Evolutionary conservation across 306 rosid genomes (phyloP).

Genomic region (Medicago arabica): DNA sequence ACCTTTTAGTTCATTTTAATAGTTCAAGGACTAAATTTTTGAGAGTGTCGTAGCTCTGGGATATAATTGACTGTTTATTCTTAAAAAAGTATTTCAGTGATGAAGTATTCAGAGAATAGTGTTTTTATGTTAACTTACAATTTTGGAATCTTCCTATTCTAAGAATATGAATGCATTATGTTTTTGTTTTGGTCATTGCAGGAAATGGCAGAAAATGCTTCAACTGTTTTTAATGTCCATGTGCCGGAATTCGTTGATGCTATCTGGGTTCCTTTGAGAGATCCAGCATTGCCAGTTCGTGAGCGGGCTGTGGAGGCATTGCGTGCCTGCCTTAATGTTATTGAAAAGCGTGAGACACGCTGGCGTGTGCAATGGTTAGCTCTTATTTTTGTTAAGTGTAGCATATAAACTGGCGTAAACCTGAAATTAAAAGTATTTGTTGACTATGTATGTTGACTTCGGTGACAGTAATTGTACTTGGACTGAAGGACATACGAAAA

Average conservation of each 20-base stretch:
- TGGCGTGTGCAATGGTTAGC: conserved; percentile 99
- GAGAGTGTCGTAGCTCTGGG: no score
- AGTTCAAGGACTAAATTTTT: no score
- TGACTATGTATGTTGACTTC: conserved; percentile 24
- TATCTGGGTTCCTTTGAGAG: conserved; percentile 98
- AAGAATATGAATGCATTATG: conserved; percentile 4
- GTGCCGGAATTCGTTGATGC: conserved; percentile 98
- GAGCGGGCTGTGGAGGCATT: conserved; percentile 98
- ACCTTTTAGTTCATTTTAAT: no score
- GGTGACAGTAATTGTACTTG: conserved; percentile 2
- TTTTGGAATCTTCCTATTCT: conserved; percentile 11
- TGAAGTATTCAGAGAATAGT: background rate
- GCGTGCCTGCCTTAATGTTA: conserved; percentile 96
- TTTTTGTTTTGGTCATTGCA: conserved; percentile 47
- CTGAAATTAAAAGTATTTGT: conserved; percentile 30
- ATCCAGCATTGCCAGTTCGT: conserved; percentile 86
- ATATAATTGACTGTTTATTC: no score
- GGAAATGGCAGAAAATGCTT: conserved; percentile 99
- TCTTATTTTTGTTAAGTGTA: conserved; percentile 22
- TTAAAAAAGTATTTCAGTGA: background rate
- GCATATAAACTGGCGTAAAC: conserved; percentile 9
- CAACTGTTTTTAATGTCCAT: conserved; percentile 95
- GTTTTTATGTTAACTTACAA: conserved; percentile 32
- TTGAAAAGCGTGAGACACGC: conserved; percentile 95
- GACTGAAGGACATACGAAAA: conserved; percentile 18